Evolutionary conservation across 2,329 filamentous ascomycete genomes (phyloP).

Genomic region (Colletotrichum agaves): DNA sequence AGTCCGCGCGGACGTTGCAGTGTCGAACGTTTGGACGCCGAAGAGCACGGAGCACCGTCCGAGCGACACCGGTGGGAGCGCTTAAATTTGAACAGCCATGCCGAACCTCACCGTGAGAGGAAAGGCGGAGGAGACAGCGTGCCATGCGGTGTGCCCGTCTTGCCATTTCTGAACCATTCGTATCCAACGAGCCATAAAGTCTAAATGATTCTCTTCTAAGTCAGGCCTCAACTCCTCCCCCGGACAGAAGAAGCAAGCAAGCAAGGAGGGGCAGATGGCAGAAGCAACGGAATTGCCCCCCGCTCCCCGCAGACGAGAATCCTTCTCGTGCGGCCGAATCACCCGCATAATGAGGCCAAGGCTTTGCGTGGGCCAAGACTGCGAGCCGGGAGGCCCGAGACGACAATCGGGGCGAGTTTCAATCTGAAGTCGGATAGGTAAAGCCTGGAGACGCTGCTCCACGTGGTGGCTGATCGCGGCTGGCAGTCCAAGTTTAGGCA

Average conservation of each 20-base stretch:
- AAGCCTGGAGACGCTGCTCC: constrained; percentile 12
- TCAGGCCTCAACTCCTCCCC: background rate
- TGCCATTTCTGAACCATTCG: background rate
- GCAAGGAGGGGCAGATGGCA: background rate
- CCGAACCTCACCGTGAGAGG: background rate
- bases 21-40: constrained; percentile 21
- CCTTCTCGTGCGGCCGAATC: constrained; percentile 1
- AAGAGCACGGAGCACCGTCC: constrained; percentile 13
- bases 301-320: background rate
- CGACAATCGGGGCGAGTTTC: background rate
- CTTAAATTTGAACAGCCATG: constrained; percentile 2
- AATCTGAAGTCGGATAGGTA: background rate
- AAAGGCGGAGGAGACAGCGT: background rate
- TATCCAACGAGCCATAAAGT: background rate
- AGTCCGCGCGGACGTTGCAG: constrained; percentile 31
- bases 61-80: constrained; percentile 8
- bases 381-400: constrained; percentile 9
- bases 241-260: constrained; percentile 1
- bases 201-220: background rate
- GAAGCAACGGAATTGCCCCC: constrained; percentile 4
- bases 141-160: background rate
- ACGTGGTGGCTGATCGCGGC: constrained; percentile 34
- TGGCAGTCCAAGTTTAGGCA: constrained; percentile 8
- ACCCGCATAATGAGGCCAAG: constrained; percentile 4
- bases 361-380: constrained; percentile 1